Percentiles rank a stretch among this genome's conserved stretches.
Evolutionary conservation across 2,329 filamentous ascomycete genomes (phyloP).

Genomic region (Hysterium pulicare): DNA sequence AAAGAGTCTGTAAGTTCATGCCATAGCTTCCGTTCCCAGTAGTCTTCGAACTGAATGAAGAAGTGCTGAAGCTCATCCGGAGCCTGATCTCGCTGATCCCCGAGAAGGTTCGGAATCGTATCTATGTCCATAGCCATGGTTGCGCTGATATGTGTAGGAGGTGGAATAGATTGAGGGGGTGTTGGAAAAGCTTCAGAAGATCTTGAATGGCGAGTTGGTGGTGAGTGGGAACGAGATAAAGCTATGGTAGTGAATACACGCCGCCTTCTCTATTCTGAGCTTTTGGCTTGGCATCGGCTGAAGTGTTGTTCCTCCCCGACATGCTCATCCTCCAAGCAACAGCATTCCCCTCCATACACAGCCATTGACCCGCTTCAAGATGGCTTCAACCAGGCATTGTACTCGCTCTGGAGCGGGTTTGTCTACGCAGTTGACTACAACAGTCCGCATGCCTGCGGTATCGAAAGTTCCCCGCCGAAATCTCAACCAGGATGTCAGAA

Average conservation of each 20-base stretch:
- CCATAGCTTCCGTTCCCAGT: slow-evolving; percentile 98
- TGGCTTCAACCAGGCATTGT: slow-evolving; percentile 40
- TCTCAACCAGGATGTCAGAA: slow-evolving; percentile 74
- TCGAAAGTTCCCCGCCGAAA: slow-evolving; percentile 26
- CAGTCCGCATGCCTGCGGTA: slow-evolving; percentile 24
- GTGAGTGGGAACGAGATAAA: not conserved
- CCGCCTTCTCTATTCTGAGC: too few relatives aligned
- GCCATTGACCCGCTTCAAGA: slow-evolving; percentile 39
- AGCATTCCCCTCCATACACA: slow-evolving; percentile 18
- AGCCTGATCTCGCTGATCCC: slow-evolving; percentile 82
- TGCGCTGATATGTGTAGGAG: slow-evolving; percentile 3
- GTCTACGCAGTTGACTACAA: slow-evolving; percentile 26
- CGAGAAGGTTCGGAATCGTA: slow-evolving; percentile 86
- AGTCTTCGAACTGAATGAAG: slow-evolving; percentile 90
- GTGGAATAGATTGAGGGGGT: slow-evolving; percentile 1
- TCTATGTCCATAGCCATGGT: slow-evolving; percentile 71
- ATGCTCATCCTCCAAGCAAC: too few relatives aligned
- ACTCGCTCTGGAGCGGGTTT: slow-evolving; percentile 37
- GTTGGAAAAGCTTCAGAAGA: not conserved
- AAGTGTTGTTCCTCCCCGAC: not conserved
- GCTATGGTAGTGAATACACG: slow-evolving; percentile 9
- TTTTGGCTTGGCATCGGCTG: slow-evolving; percentile 14
- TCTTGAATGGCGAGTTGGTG: not conserved
- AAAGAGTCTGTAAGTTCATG: slow-evolving; percentile 93
- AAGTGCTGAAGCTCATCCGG: slow-evolving; percentile 83